These are phyloP conservation scores for Miamiensis avidus DNA, from an alignment of 169 alveolate genomes.

Conservation along the genomic window DNA sequence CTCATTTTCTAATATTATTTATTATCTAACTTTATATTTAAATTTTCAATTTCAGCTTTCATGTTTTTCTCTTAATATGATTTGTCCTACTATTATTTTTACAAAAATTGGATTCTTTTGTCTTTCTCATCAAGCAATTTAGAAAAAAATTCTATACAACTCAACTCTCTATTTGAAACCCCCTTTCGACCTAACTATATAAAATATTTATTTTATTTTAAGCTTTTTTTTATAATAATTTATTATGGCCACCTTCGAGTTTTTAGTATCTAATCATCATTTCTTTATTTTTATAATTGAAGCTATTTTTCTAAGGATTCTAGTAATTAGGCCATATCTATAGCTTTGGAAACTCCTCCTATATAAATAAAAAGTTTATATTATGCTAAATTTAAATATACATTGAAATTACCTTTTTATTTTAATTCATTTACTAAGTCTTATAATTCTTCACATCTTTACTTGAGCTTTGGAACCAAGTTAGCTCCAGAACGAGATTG, in stretches of 20 bases:
- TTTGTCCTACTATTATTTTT: not conserved
- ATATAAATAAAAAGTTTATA: not conserved
- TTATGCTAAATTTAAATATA: too few relatives aligned
- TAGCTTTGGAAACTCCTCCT: slow-evolving; percentile 11
- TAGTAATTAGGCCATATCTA: slow-evolving; percentile 12
- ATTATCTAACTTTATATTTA: not conserved
- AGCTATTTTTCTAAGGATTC: slow-evolving; percentile 15
- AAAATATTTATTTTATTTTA: too few relatives aligned
- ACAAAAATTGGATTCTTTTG: not conserved
- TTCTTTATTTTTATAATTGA: not conserved
- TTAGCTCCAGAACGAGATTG: not conserved
- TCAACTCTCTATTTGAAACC: not conserved
- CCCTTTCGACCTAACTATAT: not conserved
- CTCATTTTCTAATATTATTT: too few relatives aligned
- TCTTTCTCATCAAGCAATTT: slow-evolving; percentile 19
- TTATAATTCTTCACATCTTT: slow-evolving; percentile 20
- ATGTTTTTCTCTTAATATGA: too few relatives aligned
- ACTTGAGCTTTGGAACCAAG: not conserved
- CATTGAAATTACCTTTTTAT: slow-evolving; percentile 16
- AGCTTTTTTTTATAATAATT: not conserved
- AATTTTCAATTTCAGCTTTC: not conserved
- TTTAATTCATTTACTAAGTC: slow-evolving; percentile 20
- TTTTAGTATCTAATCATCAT: not conserved
- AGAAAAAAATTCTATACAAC: slow-evolving; percentile 21
- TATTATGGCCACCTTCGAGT: not conserved